These are phyloP conservation scores for Pythium diclinum DNA, from an alignment of 352 stramenopile genomes.

Conservation along the genomic window DNA sequence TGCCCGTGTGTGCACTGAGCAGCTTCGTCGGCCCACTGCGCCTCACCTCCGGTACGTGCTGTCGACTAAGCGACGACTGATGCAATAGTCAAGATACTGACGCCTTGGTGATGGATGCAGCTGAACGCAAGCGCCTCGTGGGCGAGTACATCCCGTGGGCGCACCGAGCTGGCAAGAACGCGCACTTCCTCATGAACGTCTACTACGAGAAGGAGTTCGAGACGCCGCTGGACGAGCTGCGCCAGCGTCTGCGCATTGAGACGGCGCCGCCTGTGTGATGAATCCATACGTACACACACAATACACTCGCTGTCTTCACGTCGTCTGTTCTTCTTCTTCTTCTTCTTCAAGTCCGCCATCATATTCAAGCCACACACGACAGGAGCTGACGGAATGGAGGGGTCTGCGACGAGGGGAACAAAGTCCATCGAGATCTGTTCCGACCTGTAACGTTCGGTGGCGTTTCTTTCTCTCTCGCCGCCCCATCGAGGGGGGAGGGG, in stretches of 20 bases:
- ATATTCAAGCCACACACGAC: background rate
- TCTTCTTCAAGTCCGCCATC: background rate
- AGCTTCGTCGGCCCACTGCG: constrained; percentile 89
- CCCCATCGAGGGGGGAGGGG: too few relatives aligned
- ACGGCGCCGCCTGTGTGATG: constrained; percentile 17
- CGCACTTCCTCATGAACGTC: constrained; percentile 88
- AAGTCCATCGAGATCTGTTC: background rate
- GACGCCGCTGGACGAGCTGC: constrained; percentile 86
- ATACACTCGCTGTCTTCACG: background rate
- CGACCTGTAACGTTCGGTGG: background rate
- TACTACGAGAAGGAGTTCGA: constrained; percentile 97
- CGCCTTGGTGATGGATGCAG: background rate
- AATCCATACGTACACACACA: background rate
- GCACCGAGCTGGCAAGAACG: constrained; percentile 61
- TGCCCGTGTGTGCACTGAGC: constrained; percentile 93
- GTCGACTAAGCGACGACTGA: background rate
- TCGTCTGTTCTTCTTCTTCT: background rate
- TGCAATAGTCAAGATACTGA: background rate
- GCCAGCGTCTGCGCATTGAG: constrained; percentile 43
- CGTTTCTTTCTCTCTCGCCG: too few relatives aligned
- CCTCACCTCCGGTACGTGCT: constrained; percentile 46
- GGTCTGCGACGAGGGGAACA: background rate
- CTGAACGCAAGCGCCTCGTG: constrained; percentile 77
- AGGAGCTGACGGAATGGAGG: too few relatives aligned
- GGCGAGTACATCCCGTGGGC: constrained; percentile 95